These are phyloP conservation scores for Saprolegnia parasitica DNA, from an alignment of 352 stramenopile genomes.

Conservation along the genomic window DNA sequence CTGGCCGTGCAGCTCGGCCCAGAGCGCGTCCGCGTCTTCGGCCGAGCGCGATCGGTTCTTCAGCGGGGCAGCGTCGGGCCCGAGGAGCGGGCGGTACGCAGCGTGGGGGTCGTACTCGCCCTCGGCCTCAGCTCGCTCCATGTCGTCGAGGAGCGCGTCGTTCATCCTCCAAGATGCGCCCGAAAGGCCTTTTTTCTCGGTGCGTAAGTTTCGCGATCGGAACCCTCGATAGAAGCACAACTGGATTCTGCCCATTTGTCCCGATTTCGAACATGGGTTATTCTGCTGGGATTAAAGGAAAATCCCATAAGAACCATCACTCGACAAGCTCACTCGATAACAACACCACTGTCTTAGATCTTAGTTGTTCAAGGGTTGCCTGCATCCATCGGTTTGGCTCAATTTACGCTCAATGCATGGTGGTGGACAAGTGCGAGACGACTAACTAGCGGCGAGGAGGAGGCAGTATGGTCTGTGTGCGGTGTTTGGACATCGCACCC, in stretches of 20 bases:
- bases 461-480: no score
- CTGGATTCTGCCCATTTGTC: neutral
- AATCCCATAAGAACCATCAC: no score
- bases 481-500: no score
- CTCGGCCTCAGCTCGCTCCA: constrained; percentile 24
- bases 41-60: constrained; percentile 24
- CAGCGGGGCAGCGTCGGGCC: neutral
- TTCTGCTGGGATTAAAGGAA: no score
- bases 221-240: constrained; percentile 8
- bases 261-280: no score
- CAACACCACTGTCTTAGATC: no score
- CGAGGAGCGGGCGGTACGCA: constrained; percentile 18
- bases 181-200: constrained; percentile 5
- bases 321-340: no score
- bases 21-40: constrained; percentile 27
- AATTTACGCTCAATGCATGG: no score
- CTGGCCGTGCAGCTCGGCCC: constrained; percentile 25
- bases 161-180: constrained; percentile 13
- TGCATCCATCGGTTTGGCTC: no score
- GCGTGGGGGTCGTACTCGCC: constrained; percentile 19
- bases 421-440: no score
- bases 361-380: no score
- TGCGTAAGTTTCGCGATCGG: neutral
- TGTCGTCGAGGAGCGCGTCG: constrained; percentile 23
- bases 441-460: no score